These are phyloP conservation scores for Trichoderma cornu-damae DNA, from an alignment of 2,329 filamentous ascomycete species.

Conservation along the genomic window DNA sequence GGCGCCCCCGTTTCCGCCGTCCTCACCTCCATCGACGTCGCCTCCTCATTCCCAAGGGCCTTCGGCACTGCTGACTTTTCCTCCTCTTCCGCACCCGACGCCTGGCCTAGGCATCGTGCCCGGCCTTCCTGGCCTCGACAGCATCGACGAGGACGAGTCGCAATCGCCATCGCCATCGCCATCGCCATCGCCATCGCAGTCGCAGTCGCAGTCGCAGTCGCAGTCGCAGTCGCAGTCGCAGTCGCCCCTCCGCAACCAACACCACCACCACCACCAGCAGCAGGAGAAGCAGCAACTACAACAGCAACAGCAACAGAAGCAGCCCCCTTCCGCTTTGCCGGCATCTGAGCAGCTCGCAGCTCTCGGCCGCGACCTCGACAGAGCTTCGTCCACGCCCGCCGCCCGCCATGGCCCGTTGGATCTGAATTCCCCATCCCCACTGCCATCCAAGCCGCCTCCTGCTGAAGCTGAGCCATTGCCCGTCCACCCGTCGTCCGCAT, in stretches of 20 bases:
- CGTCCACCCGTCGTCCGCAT: neutral
- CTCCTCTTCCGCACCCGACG: conserved; percentile 1
- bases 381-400: conserved; percentile 5
- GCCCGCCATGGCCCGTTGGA: conserved; percentile 11
- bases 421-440: conserved; percentile 1
- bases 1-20: conserved; percentile 14
- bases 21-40: conserved; percentile 17
- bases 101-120: conserved; percentile 1
- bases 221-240: neutral
- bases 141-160: conserved; percentile 20
- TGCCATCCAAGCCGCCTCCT: neutral
- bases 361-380: conserved; percentile 3
- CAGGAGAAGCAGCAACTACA: neutral
- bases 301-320: neutral
- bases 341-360: neutral
- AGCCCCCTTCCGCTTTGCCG: neutral
- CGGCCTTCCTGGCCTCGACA: conserved; percentile 13
- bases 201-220: neutral
- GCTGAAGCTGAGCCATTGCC: neutral
- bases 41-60: conserved; percentile 1
- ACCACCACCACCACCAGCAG: neutral
- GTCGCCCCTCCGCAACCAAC: no score
- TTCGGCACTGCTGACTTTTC: neutral
- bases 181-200: neutral
- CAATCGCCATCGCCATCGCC: neutral